Percentiles rank a stretch among this genome's conserved stretches.
Evolutionary conservation across 2,329 filamentous ascomycete genomes (phyloP).

Genomic region (Fusarium torulosum): DNA sequence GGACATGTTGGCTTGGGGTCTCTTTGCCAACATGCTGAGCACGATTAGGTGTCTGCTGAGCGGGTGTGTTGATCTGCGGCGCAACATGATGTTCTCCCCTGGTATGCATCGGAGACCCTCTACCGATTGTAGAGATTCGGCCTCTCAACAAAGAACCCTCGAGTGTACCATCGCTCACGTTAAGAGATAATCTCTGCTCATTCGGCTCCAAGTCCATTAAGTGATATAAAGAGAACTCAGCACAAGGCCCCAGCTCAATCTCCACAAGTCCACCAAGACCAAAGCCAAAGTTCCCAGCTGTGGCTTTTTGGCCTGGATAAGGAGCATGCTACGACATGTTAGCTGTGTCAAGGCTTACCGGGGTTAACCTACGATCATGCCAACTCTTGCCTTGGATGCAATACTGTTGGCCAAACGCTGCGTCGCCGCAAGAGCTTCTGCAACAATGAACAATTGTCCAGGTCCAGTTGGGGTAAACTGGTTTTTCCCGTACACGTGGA

Average conservation of each 20-base stretch:
- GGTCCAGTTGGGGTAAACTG: constrained; percentile 9
- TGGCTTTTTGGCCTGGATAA: constrained; percentile 65
- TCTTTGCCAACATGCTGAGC: not conserved
- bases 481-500: constrained; percentile 59
- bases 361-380: constrained; percentile 44
- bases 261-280: constrained; percentile 49
- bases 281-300: constrained; percentile 63
- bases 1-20: rapidly evolving
- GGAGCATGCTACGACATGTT: constrained; percentile 54
- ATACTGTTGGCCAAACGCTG: constrained; percentile 59
- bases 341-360: rapidly evolving
- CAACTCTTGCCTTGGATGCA: constrained; percentile 48
- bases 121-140: constrained; percentile 12
- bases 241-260: constrained; percentile 52
- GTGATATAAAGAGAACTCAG: constrained; percentile 63
- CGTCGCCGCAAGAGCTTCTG: constrained; percentile 59
- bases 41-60: not conserved
- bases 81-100: not conserved
- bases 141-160: constrained; percentile 1
- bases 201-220: constrained; percentile 57
- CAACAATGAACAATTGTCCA: constrained; percentile 58
- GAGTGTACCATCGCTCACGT: not conserved
- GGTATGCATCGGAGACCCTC: not conserved
- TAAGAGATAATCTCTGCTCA: constrained; percentile 38
- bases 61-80: not conserved